Percentiles rank a stretch among this genome's conserved stretches.
Evolutionary conservation across 352 stramenopile species (phyloP).

Genomic region (Globisporangium yorkense): DNA sequence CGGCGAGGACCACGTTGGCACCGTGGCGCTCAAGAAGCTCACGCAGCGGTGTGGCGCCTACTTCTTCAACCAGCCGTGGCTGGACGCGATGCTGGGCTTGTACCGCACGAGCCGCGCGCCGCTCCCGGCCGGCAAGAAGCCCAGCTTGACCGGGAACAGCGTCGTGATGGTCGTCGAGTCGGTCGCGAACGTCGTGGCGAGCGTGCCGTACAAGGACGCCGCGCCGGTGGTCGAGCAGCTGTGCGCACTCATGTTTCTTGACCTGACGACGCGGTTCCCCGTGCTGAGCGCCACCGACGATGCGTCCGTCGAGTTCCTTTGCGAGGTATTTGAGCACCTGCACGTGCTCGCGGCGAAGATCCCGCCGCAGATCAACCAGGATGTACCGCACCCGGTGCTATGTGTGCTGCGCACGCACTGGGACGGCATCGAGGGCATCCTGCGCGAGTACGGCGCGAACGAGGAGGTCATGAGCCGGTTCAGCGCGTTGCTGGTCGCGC

Average conservation of each 20-base stretch:
- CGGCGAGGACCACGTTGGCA: conserved; percentile 59
- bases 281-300: conserved; percentile 43
- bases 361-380: conserved; percentile 57
- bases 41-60: conserved; percentile 52
- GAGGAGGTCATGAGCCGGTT: conserved; percentile 58
- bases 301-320: conserved; percentile 43
- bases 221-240: conserved; percentile 58
- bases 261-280: conserved; percentile 40
- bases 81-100: conserved; percentile 60
- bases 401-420: conserved; percentile 54
- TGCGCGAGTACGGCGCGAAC: conserved; percentile 38
- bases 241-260: conserved; percentile 55
- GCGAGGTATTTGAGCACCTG: conserved; percentile 55
- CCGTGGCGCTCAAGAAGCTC: conserved; percentile 64
- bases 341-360: conserved; percentile 49
- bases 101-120: conserved; percentile 39
- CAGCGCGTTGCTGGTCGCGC: conserved; percentile 42
- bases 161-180: conserved; percentile 63
- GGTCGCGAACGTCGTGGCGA: conserved; percentile 54
- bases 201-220: conserved; percentile 63
- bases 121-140: conserved; percentile 12
- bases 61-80: conserved; percentile 64
- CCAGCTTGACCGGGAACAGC: conserved; percentile 34
- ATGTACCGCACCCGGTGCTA: conserved; percentile 49
- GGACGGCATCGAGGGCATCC: conserved; percentile 41